Conservation (phyloP, 495 filamentous ascomycete genomes). For the Oleoguttula mirabilis region DNA sequence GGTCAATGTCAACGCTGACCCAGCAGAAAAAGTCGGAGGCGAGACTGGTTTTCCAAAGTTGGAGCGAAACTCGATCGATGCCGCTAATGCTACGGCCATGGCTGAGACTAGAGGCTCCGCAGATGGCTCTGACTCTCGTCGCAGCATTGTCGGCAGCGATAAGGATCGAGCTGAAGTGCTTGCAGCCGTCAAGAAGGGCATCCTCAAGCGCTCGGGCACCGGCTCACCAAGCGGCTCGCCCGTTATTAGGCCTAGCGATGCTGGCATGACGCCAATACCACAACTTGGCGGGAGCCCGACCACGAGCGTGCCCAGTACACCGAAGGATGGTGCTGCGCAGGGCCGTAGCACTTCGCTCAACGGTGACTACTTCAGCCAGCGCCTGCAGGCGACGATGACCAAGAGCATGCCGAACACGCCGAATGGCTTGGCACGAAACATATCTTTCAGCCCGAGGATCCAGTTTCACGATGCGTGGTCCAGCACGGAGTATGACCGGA, state of each 20-base stretch:
- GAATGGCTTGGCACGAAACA: constrained; percentile 55
- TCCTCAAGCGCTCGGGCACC: constrained; percentile 67
- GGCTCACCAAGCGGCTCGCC: constrained; percentile 59
- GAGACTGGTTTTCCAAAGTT: constrained; percentile 79
- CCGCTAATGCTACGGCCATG: constrained; percentile 30
- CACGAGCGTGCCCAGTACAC: constrained; percentile 74
- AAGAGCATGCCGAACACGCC: constrained; percentile 74
- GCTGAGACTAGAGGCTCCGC: constrained; percentile 36
- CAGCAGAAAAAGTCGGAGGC: constrained; percentile 54
- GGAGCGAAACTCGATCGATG: constrained; percentile 68
- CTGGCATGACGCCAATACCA: constrained; percentile 39
- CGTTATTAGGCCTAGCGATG: constrained; percentile 45
- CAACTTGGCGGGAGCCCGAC: constrained; percentile 60
- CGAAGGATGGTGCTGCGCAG: constrained; percentile 52
- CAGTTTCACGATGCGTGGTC: constrained; percentile 96
- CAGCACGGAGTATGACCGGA: constrained; percentile 85
- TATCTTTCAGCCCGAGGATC: constrained; percentile 85
- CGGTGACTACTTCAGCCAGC: constrained; percentile 79
- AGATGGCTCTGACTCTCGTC: constrained; percentile 48
- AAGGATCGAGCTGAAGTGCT: constrained; percentile 83
- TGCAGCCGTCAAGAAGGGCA: constrained; percentile 82
- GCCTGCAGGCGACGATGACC: constrained; percentile 44
- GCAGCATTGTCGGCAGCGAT: constrained; percentile 85
- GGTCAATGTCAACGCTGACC: constrained; percentile 65
- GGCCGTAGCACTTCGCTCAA: constrained; percentile 49